These are phyloP conservation scores for Argentina anserina DNA, from an alignment of 306 rosid genomes.

Conservation along the genomic window DNA sequence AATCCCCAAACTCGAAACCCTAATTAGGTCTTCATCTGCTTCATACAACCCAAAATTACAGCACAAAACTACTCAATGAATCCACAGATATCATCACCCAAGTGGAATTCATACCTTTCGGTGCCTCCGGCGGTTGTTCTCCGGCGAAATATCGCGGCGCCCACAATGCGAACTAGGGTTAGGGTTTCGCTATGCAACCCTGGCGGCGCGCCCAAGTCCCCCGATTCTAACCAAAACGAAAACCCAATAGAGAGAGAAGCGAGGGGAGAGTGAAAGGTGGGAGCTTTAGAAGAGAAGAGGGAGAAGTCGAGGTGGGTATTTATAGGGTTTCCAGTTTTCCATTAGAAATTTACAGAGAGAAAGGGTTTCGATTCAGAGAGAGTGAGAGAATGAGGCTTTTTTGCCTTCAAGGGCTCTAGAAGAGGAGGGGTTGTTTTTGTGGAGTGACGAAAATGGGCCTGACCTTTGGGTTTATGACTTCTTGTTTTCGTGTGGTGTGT, in stretches of 20 bases:
- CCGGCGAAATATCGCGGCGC: neutral
- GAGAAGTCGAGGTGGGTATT: neutral
- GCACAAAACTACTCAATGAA: neutral
- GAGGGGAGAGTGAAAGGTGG: neutral
- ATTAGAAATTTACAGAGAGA: neutral
- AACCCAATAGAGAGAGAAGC: neutral
- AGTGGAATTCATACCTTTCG: neutral
- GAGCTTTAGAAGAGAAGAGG: neutral
- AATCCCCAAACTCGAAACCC: neutral
- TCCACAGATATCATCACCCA: neutral
- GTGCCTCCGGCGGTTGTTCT: neutral
- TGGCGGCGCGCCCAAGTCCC: slow-evolving; percentile 6
- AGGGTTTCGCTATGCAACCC: neutral
- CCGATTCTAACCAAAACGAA: neutral
- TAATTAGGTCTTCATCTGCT: slow-evolving; percentile 9
- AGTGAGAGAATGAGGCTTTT: neutral
- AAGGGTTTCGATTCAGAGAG: neutral
- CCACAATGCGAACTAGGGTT: slow-evolving; percentile 4
- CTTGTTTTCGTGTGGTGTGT: fast-evolving
- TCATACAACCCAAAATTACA: neutral
- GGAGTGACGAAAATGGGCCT: slow-evolving; percentile 1
- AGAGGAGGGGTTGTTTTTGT: neutral
- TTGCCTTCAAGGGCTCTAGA: slow-evolving; percentile 26
- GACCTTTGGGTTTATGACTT: neutral
- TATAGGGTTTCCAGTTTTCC: neutral